Percentiles rank a stretch among this genome's conserved stretches.
phyloP scores from a whole-genome alignment of 2,329 filamentous ascomycete species.

The Fusarium sp. region DNA sequence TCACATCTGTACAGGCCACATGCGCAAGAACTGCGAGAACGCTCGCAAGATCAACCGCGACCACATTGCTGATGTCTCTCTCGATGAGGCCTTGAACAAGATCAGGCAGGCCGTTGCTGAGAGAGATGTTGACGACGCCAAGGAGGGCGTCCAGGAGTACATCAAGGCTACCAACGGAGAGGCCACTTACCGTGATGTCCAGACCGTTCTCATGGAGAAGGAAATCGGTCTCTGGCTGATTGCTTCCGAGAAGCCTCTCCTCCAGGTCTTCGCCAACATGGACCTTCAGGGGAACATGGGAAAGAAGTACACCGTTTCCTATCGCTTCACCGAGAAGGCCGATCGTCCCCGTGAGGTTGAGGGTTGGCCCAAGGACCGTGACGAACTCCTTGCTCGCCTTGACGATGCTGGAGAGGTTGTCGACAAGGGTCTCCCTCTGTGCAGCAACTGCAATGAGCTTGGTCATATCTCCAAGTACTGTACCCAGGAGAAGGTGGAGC shows the following conservation, averaged over 20 bases:
- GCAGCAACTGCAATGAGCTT: conserved; percentile 68
- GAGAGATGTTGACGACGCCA: conserved; percentile 68
- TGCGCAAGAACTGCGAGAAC: conserved; percentile 62
- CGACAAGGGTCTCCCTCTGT: conserved; percentile 65
- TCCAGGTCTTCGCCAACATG: conserved; percentile 71
- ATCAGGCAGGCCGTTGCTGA: conserved; percentile 61
- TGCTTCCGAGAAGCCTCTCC: conserved; percentile 63
- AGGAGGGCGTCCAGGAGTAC: conserved; percentile 66
- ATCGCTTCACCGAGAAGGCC: conserved; percentile 66
- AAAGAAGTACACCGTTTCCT: conserved; percentile 69
- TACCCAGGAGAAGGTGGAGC: conserved; percentile 63
- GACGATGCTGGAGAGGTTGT: conserved; percentile 70
- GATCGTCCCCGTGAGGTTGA: conserved; percentile 65
- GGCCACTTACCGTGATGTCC: conserved; percentile 66
- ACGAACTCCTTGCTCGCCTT: conserved; percentile 71
- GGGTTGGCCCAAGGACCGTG: conserved; percentile 64
- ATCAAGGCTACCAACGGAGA: conserved; percentile 64
- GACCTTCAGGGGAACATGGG: conserved; percentile 73
- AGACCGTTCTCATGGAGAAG: conserved; percentile 64
- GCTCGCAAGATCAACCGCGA: conserved; percentile 65
- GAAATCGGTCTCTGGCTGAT: conserved; percentile 67
- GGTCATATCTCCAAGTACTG: conserved; percentile 70
- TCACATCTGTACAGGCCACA: conserved; percentile 58
- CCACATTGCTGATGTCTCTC: conserved; percentile 56
- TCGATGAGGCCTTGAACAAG: conserved; percentile 66